Conservation (phyloP, 306 rosid genomes). For the Sphenostylis stenocarpa region DNA sequence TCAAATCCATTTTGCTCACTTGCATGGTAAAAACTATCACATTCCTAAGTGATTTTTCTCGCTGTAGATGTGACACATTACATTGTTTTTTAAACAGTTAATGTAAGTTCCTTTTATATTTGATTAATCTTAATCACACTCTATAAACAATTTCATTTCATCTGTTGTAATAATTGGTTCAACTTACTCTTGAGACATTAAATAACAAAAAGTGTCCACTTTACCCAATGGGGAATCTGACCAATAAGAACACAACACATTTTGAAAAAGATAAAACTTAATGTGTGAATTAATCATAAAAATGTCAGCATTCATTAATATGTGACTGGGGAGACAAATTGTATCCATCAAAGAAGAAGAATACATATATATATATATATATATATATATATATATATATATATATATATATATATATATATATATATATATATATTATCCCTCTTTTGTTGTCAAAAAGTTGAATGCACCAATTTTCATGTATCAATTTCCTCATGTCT, state of each 20-base stretch:
- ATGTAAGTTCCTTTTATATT: too few species aligned
- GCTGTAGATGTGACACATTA: too few species aligned
- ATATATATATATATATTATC: too few species aligned
- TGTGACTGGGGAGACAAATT: background rate
- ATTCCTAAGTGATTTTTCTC: too few species aligned
- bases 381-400: too few species aligned
- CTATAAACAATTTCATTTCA: background rate
- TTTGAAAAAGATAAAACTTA: background rate
- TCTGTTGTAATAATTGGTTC: background rate
- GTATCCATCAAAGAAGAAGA: too few species aligned
- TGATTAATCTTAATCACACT: too few species aligned
- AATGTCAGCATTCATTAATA: background rate
- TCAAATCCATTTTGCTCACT: background rate
- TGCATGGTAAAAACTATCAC: too few species aligned
- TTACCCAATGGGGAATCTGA: background rate
- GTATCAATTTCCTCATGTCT: constrained; percentile 9
- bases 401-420: too few species aligned
- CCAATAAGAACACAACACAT: background rate
- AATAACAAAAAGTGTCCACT: background rate
- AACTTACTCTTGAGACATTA: background rate
- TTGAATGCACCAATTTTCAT: constrained; percentile 11
- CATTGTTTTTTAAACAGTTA: too few species aligned
- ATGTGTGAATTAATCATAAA: background rate
- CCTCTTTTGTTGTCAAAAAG: constrained; percentile 19
- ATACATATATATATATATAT: too few species aligned